Conservation (phyloP, 202 grass and related monocot genomes). For the Sporobolus alterniflorus region DNA sequence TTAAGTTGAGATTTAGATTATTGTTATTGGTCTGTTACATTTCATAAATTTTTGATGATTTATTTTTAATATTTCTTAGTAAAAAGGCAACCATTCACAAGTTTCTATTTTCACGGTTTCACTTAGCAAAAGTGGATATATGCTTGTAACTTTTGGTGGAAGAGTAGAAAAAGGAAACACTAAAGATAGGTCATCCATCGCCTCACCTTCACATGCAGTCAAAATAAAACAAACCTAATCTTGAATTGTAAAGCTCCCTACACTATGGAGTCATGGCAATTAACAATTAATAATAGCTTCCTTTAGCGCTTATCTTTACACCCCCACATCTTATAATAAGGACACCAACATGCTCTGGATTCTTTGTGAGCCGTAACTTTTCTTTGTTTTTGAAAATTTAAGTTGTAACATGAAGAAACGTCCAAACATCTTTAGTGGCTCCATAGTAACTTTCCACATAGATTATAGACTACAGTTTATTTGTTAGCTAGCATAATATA, state of each 20-base stretch:
- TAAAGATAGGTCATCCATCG: neutral
- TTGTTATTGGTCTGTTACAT: too few species aligned
- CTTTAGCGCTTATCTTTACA: constrained; percentile 33
- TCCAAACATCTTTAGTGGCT: constrained; percentile 52
- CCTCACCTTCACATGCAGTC: constrained; percentile 15
- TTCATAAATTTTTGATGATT: too few species aligned
- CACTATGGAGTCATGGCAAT: constrained; percentile 14
- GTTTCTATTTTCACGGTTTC: neutral
- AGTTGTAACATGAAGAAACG: constrained; percentile 39
- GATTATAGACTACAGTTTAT: neutral
- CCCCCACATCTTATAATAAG: constrained; percentile 4
- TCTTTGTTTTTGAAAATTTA: constrained; percentile 29
- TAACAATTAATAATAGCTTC: neutral
- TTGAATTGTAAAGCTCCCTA: constrained; percentile 46
- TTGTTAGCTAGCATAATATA: neutral
- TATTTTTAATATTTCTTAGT: neutral
- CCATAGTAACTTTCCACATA: constrained; percentile 44
- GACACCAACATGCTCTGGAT: constrained; percentile 38
- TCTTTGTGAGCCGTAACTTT: constrained; percentile 36
- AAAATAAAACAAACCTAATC: constrained; percentile 4
- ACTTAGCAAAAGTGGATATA: neutral
- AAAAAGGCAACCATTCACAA: neutral
- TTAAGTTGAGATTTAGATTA: too few species aligned
- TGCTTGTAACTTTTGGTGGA: neutral
- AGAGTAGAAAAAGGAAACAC: neutral